Conservation (phyloP, 2,329 filamentous ascomycete genomes). For the Colletotrichum orbiculare region DNA sequence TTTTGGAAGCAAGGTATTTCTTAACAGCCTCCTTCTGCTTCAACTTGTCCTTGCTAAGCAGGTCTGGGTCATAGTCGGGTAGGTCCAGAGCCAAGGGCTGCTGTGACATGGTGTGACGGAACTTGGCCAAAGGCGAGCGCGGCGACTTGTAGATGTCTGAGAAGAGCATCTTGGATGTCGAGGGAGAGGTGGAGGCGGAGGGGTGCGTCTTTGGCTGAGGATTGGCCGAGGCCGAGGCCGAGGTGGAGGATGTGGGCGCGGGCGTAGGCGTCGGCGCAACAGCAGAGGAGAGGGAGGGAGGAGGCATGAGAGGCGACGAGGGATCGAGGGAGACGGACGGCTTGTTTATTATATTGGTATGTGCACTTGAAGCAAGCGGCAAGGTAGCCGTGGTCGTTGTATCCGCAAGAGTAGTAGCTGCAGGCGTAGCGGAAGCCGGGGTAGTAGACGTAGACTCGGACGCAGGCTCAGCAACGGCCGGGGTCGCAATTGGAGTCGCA, state of each 20-base stretch:
- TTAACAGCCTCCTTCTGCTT: conserved; percentile 73
- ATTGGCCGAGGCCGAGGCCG: conserved; percentile 25
- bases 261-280: conserved; percentile 25
- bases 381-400: conserved; percentile 6
- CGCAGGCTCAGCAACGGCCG: conserved; percentile 33
- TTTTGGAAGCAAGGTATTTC: conserved; percentile 62
- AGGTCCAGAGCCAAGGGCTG: conserved; percentile 43
- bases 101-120: conserved; percentile 51
- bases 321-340: conserved; percentile 4
- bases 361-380: conserved; percentile 31
- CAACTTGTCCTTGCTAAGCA: conserved; percentile 69
- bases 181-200: conserved; percentile 20
- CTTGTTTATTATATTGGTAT: conserved; percentile 23
- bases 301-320: conserved; percentile 17
- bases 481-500: conserved; percentile 22
- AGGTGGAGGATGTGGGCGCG: conserved; percentile 9
- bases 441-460: conserved; percentile 28
- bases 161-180: conserved; percentile 62
- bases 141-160: conserved; percentile 69
- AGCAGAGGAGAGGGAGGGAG: conserved; percentile 5
- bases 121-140: conserved; percentile 63
- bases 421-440: conserved; percentile 30
- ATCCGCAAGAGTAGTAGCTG: conserved; percentile 14
- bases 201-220: conserved; percentile 1
- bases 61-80: conserved; percentile 67